Evolutionary conservation across 805 yeast species (phyloP).

Genomic region (Candida fluviatilis): DNA sequence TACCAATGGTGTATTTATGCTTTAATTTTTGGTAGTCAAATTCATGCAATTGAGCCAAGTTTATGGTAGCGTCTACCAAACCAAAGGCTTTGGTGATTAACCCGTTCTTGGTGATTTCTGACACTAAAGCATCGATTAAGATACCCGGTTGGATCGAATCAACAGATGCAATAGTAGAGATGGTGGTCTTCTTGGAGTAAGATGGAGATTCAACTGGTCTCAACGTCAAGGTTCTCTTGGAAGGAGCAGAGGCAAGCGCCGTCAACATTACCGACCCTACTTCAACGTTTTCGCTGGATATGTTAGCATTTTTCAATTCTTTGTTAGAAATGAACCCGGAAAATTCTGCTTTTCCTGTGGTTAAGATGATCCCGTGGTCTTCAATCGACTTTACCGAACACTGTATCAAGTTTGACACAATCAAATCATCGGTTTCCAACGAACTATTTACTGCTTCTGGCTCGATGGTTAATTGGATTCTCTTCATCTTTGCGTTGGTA

Average conservation of each 20-base stretch:
- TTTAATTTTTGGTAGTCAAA: conserved; percentile 46
- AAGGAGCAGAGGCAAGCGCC: conserved; percentile 44
- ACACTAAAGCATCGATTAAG: conserved; percentile 66
- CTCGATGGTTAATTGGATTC: conserved; percentile 67
- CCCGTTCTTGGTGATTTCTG: conserved; percentile 59
- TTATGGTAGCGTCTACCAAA: conserved; percentile 65
- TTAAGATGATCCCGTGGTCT: conserved; percentile 86
- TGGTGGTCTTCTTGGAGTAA: conserved; percentile 43
- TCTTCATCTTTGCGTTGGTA: conserved; percentile 48
- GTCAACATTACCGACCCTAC: conserved; percentile 72
- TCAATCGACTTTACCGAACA: conserved; percentile 75
- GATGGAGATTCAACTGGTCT: conserved; percentile 39
- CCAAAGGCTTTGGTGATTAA: conserved; percentile 72
- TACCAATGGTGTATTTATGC: conserved; percentile 65
- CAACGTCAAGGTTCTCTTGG: conserved; percentile 55
- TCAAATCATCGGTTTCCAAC: conserved; percentile 62
- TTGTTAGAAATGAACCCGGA: conserved; percentile 76
- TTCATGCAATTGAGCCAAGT: conserved; percentile 58
- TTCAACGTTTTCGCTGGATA: conserved; percentile 31
- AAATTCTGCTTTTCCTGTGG: conserved; percentile 54
- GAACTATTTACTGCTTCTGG: conserved; percentile 66
- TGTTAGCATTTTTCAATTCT: conserved; percentile 42
- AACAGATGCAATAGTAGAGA: conserved; percentile 60
- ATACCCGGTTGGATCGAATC: conserved; percentile 87
- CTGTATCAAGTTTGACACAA: conserved; percentile 63